phyloP scores from a whole-genome alignment of 2,329 filamentous ascomycete genomes.

The Calonectria fujianensis region DNA sequence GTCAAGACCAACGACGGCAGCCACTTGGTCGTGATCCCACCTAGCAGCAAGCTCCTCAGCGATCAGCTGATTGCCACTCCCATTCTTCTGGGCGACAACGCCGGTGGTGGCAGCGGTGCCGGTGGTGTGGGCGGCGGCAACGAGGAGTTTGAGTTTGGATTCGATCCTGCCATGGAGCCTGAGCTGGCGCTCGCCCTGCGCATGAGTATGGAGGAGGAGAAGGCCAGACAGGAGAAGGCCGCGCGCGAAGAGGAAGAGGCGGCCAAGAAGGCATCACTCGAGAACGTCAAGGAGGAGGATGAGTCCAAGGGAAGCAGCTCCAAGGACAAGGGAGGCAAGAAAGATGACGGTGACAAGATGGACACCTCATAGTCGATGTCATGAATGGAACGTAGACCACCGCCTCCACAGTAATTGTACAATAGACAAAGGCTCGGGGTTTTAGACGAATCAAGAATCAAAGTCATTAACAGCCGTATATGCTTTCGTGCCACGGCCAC shows the following conservation, averaged over 20 bases:
- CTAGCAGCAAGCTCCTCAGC: slow-evolving; percentile 92
- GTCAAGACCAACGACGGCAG: slow-evolving; percentile 95
- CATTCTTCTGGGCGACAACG: slow-evolving; percentile 89
- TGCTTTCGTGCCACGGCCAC: slow-evolving; percentile 28
- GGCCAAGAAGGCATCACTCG: slow-evolving; percentile 84
- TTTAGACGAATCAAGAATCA: slow-evolving; percentile 55
- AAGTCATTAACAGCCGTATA: slow-evolving; percentile 50
- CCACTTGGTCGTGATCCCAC: slow-evolving; percentile 91
- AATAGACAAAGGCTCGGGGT: slow-evolving; percentile 55
- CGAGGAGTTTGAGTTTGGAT: slow-evolving; percentile 84
- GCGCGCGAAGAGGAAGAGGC: slow-evolving; percentile 84
- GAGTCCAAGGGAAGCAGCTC: slow-evolving; percentile 68
- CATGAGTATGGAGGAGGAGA: slow-evolving; percentile 99
- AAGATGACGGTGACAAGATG: slow-evolving; percentile 86
- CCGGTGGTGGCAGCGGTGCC: slow-evolving; percentile 72
- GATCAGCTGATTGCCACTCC: slow-evolving; percentile 93
- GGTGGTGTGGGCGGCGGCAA: slow-evolving; percentile 77
- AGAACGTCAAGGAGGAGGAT: slow-evolving; percentile 87
- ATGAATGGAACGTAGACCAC: slow-evolving; percentile 50
- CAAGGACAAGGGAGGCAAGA: slow-evolving; percentile 82
- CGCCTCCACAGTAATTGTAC: slow-evolving; percentile 59
- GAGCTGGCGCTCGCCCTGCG: slow-evolving; percentile 95
- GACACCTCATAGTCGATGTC: slow-evolving; percentile 80
- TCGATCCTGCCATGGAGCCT: slow-evolving; percentile 93
- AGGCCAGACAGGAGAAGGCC: slow-evolving; percentile 91